These are phyloP conservation scores for Penicillium sp. DNA, from an alignment of 2,329 filamentous ascomycete species.

Conservation along the genomic window DNA sequence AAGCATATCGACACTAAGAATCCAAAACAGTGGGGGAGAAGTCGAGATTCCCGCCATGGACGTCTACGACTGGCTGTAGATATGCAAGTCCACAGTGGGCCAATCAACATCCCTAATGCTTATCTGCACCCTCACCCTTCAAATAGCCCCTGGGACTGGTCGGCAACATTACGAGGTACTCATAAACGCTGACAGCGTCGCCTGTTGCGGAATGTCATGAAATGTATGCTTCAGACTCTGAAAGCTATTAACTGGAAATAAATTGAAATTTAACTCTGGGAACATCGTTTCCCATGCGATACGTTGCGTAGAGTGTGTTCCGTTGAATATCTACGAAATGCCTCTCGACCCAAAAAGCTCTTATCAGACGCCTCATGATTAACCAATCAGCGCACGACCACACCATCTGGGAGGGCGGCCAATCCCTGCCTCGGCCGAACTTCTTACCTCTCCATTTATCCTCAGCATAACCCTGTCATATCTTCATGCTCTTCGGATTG, in stretches of 20 bases:
- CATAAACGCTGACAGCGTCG: not conserved
- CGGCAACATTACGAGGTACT: not conserved
- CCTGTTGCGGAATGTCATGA: not conserved
- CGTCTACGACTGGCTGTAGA: conserved; percentile 34
- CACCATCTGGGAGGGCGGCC: not conserved
- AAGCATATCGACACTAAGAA: not conserved
- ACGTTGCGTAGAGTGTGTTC: not conserved
- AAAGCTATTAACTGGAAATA: not conserved
- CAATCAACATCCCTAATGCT: conserved; percentile 31
- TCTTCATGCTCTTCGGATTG: not conserved
- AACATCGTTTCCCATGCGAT: too few species aligned
- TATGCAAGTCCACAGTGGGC: conserved; percentile 25
- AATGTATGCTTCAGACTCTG: not conserved
- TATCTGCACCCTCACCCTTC: conserved; percentile 19
- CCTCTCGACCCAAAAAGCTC: conserved; percentile 1
- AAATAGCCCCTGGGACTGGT: not conserved
- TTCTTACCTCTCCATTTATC: not conserved
- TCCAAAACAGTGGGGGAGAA: not conserved
- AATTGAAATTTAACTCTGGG: not conserved
- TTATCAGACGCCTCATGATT: conserved; percentile 18
- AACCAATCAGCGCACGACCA: conserved; percentile 21
- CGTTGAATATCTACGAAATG: not conserved
- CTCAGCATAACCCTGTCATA: not conserved
- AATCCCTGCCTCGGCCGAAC: conserved; percentile 1
- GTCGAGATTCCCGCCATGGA: not conserved